Conservation (phyloP, 2,329 filamentous ascomycete genomes). For the Aspergillus sp. region DNA sequence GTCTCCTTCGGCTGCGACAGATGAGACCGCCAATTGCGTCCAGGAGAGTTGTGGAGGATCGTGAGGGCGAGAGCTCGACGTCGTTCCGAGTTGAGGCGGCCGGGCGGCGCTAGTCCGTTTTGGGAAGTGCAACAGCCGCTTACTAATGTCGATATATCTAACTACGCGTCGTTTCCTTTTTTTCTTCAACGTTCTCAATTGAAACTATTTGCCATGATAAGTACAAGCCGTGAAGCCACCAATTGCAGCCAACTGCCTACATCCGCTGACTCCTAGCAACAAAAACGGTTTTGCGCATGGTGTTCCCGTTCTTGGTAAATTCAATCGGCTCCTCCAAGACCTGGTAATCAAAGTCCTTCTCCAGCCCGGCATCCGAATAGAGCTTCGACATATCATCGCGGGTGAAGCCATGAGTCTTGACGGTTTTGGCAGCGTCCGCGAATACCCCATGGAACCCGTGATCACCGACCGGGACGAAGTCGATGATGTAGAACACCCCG, state of each 20-base stretch:
- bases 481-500: slow-evolving; percentile 58
- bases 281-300: slow-evolving; percentile 20
- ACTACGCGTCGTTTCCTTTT: too few species aligned
- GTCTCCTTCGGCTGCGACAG: slow-evolving; percentile 23
- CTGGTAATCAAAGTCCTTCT: slow-evolving; percentile 48
- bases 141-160: too few species aligned
- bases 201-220: neutral
- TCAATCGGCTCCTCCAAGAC: slow-evolving; percentile 44
- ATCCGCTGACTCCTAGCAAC: slow-evolving; percentile 21
- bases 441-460: slow-evolving; percentile 12
- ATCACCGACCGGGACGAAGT: slow-evolving; percentile 51
- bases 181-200: neutral
- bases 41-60: slow-evolving; percentile 13
- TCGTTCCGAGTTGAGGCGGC: too few species aligned
- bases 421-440: slow-evolving; percentile 40
- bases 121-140: too few species aligned
- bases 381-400: slow-evolving; percentile 49
- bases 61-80: too few species aligned
- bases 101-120: too few species aligned
- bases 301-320: slow-evolving; percentile 25
- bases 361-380: slow-evolving; percentile 55
- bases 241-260: slow-evolving; percentile 5
- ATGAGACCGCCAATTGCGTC: slow-evolving; percentile 17
- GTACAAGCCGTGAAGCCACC: neutral
- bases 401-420: slow-evolving; percentile 59